Base-by-base conservation (phyloP, 2,329 filamentous ascomycete species). In the Colletotrichum endophyticum region DNA sequence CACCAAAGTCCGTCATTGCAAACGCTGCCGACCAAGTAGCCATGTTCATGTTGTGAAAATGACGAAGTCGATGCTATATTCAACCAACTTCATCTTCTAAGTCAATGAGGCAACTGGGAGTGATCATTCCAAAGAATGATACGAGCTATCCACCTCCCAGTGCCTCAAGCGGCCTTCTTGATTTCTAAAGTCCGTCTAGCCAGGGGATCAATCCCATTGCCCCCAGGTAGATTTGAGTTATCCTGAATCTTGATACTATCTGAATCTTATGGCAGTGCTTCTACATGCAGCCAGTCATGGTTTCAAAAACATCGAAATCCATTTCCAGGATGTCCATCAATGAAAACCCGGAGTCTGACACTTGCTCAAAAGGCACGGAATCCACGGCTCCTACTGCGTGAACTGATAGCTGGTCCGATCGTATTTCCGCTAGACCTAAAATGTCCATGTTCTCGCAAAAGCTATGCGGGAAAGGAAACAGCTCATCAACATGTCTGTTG, bases 191-290 rank as follows among this genome's bases (percentile, higher is more conserved):
- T n/a, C 3, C 1, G 12, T 34, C 30, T 32, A 32, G 30, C 9
- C 30, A 12, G 27, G 27, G 27, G 27, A 27, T 27, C 27, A 27
- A 27, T 27, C 27, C 27, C 27, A 27, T 27, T 27, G 27, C 27
- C 27, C 27, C 27, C 27, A 27, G 27, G 27, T 27, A 27, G 27
- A 39, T n/a, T 44, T 44, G 5, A 3, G 11, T 3, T 3, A n/a
- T 8, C 39, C 5, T 44, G 2, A 19, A 44, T n/a, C 8, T 44
- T 44, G 5, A 44, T 5, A 44, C 3, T 19, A 44, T 4, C 5
- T 11, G 1, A 5, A 6, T n/a, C 6, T 44, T n/a, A n/a, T n/a
- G 39, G 8, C 0, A 11, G 8, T 11, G 5, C 5, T 5, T 8
- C 16, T 44, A n/a, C 6, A n/a, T 44, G 39, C 39, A 44, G 39